These are phyloP conservation scores for Limonium bicolor DNA, from an alignment of 148 eudicot species.

Conservation along the genomic window DNA sequence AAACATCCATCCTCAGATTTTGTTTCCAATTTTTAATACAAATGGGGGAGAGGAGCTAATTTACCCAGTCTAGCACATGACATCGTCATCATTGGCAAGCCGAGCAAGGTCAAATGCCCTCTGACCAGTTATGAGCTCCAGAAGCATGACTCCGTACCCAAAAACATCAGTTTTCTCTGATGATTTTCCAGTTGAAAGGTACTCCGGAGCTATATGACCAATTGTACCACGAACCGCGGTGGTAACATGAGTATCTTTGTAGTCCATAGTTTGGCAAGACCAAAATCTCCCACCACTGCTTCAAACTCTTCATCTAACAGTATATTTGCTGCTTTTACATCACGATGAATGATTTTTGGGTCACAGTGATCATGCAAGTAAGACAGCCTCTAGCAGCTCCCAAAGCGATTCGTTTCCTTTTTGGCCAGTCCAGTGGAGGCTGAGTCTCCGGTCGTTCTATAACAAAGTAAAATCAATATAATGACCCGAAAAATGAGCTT, in stretches of 20 bases:
- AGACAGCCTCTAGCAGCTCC: constrained; percentile 36
- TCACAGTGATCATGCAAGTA: constrained; percentile 37
- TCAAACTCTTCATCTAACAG: constrained; percentile 32
- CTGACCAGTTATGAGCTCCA: constrained; percentile 45
- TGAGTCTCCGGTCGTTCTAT: constrained; percentile 22
- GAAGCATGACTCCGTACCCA: constrained; percentile 40
- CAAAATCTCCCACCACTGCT: constrained; percentile 38
- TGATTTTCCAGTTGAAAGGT: constrained; percentile 40
- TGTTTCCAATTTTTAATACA: too few species aligned
- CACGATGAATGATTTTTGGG: constrained; percentile 38
- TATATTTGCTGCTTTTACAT: constrained; percentile 38
- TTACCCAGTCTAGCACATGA: constrained; percentile 46
- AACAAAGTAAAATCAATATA: constrained; percentile 1
- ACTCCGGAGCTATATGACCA: constrained; percentile 38
- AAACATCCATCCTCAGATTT: too few species aligned
- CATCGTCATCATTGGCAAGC: constrained; percentile 39
- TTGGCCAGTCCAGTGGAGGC: constrained; percentile 25
- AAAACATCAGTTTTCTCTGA: constrained; percentile 43
- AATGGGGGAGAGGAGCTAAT: too few species aligned
- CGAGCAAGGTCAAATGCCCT: constrained; percentile 49
- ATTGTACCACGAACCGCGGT: constrained; percentile 39
- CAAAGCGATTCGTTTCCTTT: constrained; percentile 25
- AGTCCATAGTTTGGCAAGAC: constrained; percentile 40
- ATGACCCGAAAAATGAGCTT: neutral
- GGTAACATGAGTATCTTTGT: constrained; percentile 37